A percentile compares a stretch with the other conserved stretches of the same genome.
Evolutionary conservation across 2,329 filamentous ascomycete genomes (phyloP).

Genomic region (Calonectria pseudoreteaudii): DNA sequence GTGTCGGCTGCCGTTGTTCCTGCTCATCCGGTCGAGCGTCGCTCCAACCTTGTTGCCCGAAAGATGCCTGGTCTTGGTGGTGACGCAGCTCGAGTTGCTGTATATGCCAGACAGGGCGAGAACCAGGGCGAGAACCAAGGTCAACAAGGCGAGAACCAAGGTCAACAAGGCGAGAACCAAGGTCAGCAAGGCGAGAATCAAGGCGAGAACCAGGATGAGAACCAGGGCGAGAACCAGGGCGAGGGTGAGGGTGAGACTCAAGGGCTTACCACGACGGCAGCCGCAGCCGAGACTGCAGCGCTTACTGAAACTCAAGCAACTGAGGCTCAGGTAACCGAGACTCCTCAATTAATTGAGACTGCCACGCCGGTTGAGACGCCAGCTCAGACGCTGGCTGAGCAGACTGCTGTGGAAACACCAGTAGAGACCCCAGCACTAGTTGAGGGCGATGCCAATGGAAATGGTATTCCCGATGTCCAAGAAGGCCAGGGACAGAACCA

Average conservation of each 20-base stretch:
- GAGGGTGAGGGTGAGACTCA: neutral
- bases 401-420: neutral
- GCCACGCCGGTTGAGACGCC: neutral
- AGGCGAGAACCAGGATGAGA: neutral
- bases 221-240: neutral
- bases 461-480: neutral
- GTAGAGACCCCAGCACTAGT: neutral
- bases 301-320: neutral
- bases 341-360: neutral
- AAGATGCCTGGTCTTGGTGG: neutral
- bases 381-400: neutral
- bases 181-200: neutral
- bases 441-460: neutral
- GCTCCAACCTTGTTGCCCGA: neutral
- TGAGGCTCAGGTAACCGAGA: neutral
- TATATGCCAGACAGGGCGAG: neutral
- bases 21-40: neutral
- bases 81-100: neutral
- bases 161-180: neutral
- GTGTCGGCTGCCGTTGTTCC: neutral
- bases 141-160: neutral
- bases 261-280: neutral
- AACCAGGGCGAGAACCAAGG: neutral
- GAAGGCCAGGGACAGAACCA: neutral
- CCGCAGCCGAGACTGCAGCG: neutral